Percentiles rank a stretch among this genome's conserved stretches.
phyloP scores from a whole-genome alignment of 2,329 filamentous ascomycete species.

The Ampelomyces quisqualis region DNA sequence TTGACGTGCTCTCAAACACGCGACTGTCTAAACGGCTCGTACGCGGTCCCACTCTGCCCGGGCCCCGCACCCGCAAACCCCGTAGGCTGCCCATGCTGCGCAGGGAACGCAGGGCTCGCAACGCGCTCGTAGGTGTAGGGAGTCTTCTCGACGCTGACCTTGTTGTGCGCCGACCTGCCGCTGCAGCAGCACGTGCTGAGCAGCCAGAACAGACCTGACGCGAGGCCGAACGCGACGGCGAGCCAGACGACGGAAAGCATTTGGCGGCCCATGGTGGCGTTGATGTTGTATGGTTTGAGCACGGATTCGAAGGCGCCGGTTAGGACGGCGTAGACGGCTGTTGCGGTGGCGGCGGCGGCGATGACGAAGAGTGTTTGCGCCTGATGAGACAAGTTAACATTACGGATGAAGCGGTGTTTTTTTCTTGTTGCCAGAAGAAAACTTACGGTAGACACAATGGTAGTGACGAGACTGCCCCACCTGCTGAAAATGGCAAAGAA shows the following conservation, averaged over 20 bases:
- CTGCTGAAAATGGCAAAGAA: constrained; percentile 81
- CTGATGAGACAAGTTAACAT: constrained; percentile 42
- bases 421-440: no score
- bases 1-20: constrained; percentile 17
- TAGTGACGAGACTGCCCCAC: constrained; percentile 78
- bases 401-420: constrained; percentile 28
- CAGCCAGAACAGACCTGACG: constrained; percentile 83
- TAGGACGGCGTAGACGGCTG: constrained; percentile 70
- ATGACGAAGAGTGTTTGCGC: constrained; percentile 59
- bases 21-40: constrained; percentile 48
- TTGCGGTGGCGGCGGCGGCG: constrained; percentile 70
- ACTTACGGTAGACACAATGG: constrained; percentile 69
- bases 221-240: constrained; percentile 73
- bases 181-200: constrained; percentile 90
- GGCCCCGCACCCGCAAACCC: constrained; percentile 24
- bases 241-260: constrained; percentile 79
- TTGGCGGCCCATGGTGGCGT: constrained; percentile 63
- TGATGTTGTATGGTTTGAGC: constrained; percentile 70
- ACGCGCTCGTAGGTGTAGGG: constrained; percentile 63
- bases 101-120: constrained; percentile 44
- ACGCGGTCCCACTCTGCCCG: constrained; percentile 35
- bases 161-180: constrained; percentile 56
- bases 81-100: constrained; percentile 29
- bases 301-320: constrained; percentile 66
- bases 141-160: constrained; percentile 58